Base-by-base conservation (phyloP, 2,329 filamentous ascomycete genomes). In the Aspergillus sp. region DNA sequence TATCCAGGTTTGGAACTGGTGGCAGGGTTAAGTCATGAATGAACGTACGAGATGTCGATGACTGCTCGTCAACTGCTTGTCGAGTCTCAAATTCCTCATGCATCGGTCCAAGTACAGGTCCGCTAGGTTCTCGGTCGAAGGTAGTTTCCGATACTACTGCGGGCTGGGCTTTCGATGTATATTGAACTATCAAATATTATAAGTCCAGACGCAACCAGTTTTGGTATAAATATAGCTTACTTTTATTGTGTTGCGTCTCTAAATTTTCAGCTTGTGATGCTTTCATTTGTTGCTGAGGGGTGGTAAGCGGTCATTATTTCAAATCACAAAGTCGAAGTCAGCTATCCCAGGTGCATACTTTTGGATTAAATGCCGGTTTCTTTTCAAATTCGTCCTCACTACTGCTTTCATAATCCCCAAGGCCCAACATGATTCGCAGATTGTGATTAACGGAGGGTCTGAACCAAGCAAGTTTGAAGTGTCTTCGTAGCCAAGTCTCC, bases 11-110 rank as follows among this genome's bases (percentile, higher is more conserved):
- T 15, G 76, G 76, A 24, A 77, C 64, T 52, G 78, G 70, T 53
- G 79, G 71, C n/a, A 81, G 68, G 14, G 85, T 88, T 55, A 88
- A 76, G 63, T 83, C 81, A 58, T 82, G 83, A 15, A 86, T 74
- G 19, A 81, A 69, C 43, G 79, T 70, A 57, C 82, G 80, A 49
- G 74, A 76, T 45, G 74, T 69, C 15, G 80, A 77, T 64, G 82
- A 82, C 45, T 46, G 58, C 60, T 65, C 56, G 41, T 54, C 52
- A 15, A 35, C 27, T 40, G 54, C 48, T 46, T 49, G 62, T 59
- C 62, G 40, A 41, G 54, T 53, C 9, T 59, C 60, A 27, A 57
- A 56, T 40, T 64, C 65, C 51, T 68, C 57, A 27, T 73, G 70
- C 37, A 67, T 66, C 45, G 76, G 76, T 9, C 75, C 75, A 45